Evolutionary conservation across 2,329 filamentous ascomycete genomes (phyloP).

Genomic region (Leptodontidium sp.): DNA sequence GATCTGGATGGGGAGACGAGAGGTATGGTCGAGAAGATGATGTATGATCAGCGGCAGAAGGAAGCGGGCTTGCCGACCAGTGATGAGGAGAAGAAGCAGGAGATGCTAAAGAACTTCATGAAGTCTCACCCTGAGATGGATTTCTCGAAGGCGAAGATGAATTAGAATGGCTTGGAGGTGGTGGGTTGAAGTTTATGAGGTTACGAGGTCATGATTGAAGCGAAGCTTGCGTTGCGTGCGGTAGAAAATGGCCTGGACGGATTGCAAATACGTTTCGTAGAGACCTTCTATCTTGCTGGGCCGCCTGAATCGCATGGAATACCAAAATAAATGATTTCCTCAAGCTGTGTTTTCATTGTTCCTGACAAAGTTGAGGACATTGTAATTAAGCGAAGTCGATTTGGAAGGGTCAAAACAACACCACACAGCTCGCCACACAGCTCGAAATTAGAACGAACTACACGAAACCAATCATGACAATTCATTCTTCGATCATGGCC

Average conservation of each 20-base stretch:
- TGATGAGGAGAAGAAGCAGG: conserved; percentile 94
- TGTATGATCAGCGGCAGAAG: conserved; percentile 98
- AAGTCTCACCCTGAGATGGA: conserved; percentile 62
- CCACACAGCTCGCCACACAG: too few species aligned
- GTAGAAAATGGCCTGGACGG: not conserved
- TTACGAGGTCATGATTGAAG: not conserved
- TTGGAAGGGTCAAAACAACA: not conserved
- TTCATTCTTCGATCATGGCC: not conserved
- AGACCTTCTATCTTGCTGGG: not conserved
- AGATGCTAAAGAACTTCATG: conserved; percentile 94
- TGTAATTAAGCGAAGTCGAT: not conserved
- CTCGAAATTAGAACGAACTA: not conserved
- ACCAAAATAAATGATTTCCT: not conserved
- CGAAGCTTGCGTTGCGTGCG: not conserved
- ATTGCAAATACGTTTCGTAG: not conserved
- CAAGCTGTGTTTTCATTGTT: not conserved
- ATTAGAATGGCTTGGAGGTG: conserved; percentile 46
- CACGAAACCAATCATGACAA: not conserved
- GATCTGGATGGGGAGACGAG: conserved; percentile 96
- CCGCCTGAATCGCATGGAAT: not conserved
- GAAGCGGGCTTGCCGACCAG: conserved; percentile 87
- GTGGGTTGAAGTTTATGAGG: not conserved
- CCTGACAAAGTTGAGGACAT: not conserved
- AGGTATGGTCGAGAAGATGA: conserved; percentile 99
- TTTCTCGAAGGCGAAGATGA: conserved; percentile 74